Percentiles rank a stretch among this genome's conserved stretches.
Conservation (phyloP, 768 basidiomycete genomes). For the Lentinula edodes region DNA sequence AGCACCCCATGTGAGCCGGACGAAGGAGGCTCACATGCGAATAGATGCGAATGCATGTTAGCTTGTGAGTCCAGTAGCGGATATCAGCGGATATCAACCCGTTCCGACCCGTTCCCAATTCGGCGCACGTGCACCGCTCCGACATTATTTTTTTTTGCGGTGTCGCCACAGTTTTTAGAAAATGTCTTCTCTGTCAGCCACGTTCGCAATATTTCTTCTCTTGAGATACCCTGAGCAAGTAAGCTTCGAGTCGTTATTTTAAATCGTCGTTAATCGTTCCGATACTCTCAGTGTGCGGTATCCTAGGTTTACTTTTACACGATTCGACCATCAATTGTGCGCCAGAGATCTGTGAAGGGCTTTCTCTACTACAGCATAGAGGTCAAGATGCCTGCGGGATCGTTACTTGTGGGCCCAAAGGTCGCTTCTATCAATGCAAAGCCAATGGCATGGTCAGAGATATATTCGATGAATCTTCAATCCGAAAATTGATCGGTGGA, state of each 20-base stretch:
- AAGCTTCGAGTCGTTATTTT: background rate
- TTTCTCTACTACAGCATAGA: constrained; percentile 93
- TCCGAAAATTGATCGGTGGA: constrained; percentile 76
- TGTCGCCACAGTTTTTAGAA: background rate
- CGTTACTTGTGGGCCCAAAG: constrained; percentile 92
- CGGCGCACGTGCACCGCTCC: background rate
- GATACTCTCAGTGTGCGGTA: constrained; percentile 71
- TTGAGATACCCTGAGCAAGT: background rate
- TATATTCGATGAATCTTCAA: constrained; percentile 78
- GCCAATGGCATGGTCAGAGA: constrained; percentile 99
- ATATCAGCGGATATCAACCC: background rate
- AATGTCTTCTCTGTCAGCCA: constrained; percentile 2
- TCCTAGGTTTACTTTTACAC: constrained; percentile 82
- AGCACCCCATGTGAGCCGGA: too few species aligned
- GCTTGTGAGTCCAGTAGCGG: too few species aligned
- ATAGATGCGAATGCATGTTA: too few species aligned
- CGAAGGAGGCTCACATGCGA: too few species aligned
- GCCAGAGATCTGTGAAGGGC: constrained; percentile 86
- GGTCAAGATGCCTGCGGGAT: constrained; percentile 99
- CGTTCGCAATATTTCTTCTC: background rate
- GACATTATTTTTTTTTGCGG: background rate
- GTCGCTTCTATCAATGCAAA: constrained; percentile 96
- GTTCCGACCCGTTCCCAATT: background rate
- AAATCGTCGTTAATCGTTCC: constrained; percentile 11
- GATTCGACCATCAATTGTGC: constrained; percentile 74